Percentiles rank a stretch among this genome's conserved stretches.
Evolutionary conservation across 495 filamentous ascomycete genomes (phyloP).

Genomic region (Chaetomidium leptoderma): DNA sequence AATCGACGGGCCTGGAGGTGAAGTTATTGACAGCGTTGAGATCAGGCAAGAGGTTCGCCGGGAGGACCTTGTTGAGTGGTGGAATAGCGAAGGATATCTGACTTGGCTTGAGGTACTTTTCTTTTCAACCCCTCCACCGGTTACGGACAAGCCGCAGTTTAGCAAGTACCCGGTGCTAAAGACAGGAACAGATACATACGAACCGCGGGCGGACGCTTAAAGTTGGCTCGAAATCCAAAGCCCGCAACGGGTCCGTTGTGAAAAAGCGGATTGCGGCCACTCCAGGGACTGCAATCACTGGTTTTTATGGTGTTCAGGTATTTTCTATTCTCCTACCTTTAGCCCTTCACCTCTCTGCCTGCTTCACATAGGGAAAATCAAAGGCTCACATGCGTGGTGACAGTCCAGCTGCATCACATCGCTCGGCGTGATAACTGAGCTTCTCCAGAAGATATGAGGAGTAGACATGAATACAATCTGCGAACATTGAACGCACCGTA

Average conservation of each 20-base stretch:
- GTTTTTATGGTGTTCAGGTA: not conserved
- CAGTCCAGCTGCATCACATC: not conserved
- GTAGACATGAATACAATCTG: too few relatives aligned
- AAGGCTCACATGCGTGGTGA: not conserved
- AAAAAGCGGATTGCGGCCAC: not conserved
- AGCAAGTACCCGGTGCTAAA: not conserved
- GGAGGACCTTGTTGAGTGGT: too few relatives aligned
- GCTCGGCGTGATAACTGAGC: not conserved
- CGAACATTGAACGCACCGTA: too few relatives aligned
- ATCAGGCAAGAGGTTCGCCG: not conserved
- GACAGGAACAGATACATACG: not conserved
- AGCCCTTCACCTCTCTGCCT: not conserved
- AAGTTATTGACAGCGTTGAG: not conserved
- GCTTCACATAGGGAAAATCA: not conserved
- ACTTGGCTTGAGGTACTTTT: not conserved
- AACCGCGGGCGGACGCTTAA: not conserved
- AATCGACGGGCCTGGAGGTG: constrained; percentile 2
- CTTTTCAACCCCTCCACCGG: not conserved
- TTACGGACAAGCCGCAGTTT: not conserved
- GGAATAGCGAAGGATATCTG: not conserved
- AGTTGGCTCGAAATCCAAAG: not conserved
- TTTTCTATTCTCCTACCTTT: not conserved
- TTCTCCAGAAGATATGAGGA: not conserved
- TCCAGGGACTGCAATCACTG: not conserved
- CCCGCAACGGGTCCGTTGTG: not conserved